phyloP scores from a whole-genome alignment of 2,329 filamentous ascomycete genomes.

The Colletotrichum endophyticum region DNA sequence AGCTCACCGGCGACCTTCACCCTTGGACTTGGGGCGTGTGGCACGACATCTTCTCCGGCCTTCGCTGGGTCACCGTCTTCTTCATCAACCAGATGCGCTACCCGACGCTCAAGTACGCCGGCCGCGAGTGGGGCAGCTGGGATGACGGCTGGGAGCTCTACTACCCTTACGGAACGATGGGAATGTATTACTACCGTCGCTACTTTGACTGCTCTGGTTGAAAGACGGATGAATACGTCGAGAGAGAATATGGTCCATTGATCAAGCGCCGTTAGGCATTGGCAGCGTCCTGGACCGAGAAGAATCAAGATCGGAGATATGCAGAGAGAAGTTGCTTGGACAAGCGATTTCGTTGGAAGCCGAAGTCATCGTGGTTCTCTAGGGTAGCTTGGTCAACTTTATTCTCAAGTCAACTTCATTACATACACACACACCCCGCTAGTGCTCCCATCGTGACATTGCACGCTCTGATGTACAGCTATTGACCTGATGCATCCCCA shows the following conservation, averaged over 20 bases:
- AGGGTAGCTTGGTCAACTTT: neutral
- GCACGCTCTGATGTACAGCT: neutral
- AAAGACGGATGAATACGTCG: neutral
- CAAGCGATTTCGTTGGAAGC: neutral
- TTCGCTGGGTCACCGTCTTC: constrained; percentile 11
- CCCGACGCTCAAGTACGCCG: constrained; percentile 1
- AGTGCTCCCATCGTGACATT: neutral
- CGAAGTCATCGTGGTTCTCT: neutral
- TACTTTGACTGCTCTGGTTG: constrained; percentile 9
- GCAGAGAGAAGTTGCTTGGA: neutral
- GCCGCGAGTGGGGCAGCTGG: neutral
- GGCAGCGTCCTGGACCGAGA: neutral
- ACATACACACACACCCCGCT: neutral
- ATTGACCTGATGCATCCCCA: neutral
- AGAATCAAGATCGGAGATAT: neutral
- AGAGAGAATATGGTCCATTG: neutral
- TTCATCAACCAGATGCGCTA: neutral
- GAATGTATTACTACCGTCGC: constrained; percentile 3
- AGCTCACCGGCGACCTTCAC: neutral
- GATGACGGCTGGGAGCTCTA: neutral
- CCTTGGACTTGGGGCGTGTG: neutral
- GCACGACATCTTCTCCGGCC: neutral
- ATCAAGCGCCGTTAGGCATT: neutral
- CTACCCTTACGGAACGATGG: neutral
- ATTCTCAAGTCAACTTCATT: neutral